Evolutionary conservation across 1,284 basidiomycete species (phyloP).

Genomic region (Irpex sp.): DNA sequence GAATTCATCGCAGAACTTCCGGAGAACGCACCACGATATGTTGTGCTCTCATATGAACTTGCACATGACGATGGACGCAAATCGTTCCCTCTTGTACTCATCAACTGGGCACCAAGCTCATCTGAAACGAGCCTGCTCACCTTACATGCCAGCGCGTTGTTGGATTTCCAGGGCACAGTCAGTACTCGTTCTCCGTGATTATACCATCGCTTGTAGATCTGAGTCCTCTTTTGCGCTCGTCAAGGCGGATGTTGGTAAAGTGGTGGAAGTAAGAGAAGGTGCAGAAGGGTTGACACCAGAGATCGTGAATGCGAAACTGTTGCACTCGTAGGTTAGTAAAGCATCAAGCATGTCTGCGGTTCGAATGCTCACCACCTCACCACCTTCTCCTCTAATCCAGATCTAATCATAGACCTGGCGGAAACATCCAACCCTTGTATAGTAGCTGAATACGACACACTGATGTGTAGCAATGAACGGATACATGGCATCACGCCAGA

Average conservation of each 20-base stretch:
- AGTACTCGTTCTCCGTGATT: constrained; percentile 22
- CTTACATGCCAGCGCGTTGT: constrained; percentile 78
- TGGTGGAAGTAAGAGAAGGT: constrained; percentile 80
- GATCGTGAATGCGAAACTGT: constrained; percentile 60
- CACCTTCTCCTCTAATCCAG: neutral
- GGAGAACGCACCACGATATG: constrained; percentile 85
- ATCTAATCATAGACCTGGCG: neutral
- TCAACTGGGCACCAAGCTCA: constrained; percentile 82
- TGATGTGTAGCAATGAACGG: too few relatives aligned
- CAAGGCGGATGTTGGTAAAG: constrained; percentile 69
- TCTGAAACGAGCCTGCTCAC: constrained; percentile 78
- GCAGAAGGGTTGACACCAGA: constrained; percentile 77
- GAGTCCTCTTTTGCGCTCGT: constrained; percentile 17
- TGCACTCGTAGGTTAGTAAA: constrained; percentile 20
- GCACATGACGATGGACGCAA: constrained; percentile 81
- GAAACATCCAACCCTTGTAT: neutral
- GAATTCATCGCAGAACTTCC: constrained; percentile 66
- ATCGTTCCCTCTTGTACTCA: constrained; percentile 79
- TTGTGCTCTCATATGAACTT: constrained; percentile 82
- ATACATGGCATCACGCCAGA: too few relatives aligned
- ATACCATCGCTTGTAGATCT: neutral
- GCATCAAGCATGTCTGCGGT: neutral
- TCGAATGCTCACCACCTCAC: neutral
- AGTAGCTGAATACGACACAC: too few relatives aligned
- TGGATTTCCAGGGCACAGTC: constrained; percentile 77